These are phyloP conservation scores for Talaromyces trachyspermus DNA, from an alignment of 495 filamentous ascomycete species.

Conservation along the genomic window DNA sequence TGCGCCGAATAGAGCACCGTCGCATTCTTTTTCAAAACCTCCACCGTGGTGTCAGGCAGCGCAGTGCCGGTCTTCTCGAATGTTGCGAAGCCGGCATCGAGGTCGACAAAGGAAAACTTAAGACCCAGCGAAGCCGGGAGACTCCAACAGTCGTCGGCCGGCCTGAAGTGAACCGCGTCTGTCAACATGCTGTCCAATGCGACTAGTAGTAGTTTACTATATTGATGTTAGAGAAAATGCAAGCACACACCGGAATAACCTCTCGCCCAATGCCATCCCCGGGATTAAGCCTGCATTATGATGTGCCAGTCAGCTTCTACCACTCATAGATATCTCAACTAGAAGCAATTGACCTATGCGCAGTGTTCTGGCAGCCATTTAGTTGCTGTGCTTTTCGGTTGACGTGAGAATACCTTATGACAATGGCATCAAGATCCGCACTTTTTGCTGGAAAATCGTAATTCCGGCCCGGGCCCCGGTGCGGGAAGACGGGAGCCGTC, in stretches of 20 bases:
- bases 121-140: conserved; percentile 73
- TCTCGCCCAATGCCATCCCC: conserved; percentile 98
- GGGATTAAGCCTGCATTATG: conserved; percentile 75
- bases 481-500: too few species aligned
- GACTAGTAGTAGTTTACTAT: too few species aligned
- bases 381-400: background rate
- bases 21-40: conserved; percentile 79
- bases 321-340: background rate
- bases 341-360: conserved; percentile 43
- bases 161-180: conserved; percentile 38
- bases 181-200: too few species aligned
- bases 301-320: conserved; percentile 16
- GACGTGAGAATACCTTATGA: too few species aligned
- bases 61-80: conserved; percentile 85
- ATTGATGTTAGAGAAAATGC: too few species aligned
- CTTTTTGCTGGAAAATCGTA: too few species aligned
- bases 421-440: too few species aligned
- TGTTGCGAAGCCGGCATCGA: conserved; percentile 85
- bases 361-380: conserved; percentile 42
- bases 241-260: conserved; percentile 69
- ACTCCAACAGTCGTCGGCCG: conserved; percentile 81
- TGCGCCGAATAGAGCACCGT: conserved; percentile 94
- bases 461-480: too few species aligned
- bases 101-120: conserved; percentile 88
- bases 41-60: conserved; percentile 83